Base-by-base conservation (phyloP, 2,329 filamentous ascomycete species). In the Cladosporium sp. region DNA sequence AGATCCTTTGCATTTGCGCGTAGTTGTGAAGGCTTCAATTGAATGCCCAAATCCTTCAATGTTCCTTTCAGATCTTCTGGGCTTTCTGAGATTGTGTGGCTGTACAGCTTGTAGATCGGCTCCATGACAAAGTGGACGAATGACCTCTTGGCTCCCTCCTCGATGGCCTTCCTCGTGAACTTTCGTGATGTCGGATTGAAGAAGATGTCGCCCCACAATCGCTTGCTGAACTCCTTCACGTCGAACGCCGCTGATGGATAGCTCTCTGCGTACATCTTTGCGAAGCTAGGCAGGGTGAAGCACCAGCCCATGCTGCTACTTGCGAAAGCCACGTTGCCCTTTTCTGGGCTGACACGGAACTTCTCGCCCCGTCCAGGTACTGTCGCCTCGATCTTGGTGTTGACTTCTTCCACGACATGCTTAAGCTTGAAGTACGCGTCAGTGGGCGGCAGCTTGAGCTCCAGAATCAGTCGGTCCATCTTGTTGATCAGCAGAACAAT, bases 361-460 rank as follows among this genome's bases (percentile, higher is more conserved):
- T 83, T 85, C 69, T 90, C 90, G 28, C 92, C 92, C 66, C 85
- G 84, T 1, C 90, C 88, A 3, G 94, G 93, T 28, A 92, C 81
- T 3, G 89, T 88, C 71, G 89, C 92, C 71, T 96, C 90, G 68
- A 99, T 97, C 66, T 94, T 80, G 1, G 91, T 96, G 76, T 99
- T 99, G 74, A 99, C 92, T 75, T 97, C 91, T 74, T 99, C 94
- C 55, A 99, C 86, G n/a, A 97, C 92, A 73, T 97, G 92, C 77
- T 97, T 97, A 57, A 99, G 81, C 80, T 99, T 99, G 82, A 97
- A 97, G 77, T 99, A 99, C 12, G 94, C 94, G 72, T 99, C 94
- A 64, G 87, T 90, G 1, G 94, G 94, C 2, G 94, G 94, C 14
- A 99, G 82, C 73, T 96, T 96, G 52, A 99, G 80, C 76, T 99